Evolutionary conservation across 805 yeast species (phyloP).

Genomic region (Spathaspora passalidarum): DNA sequence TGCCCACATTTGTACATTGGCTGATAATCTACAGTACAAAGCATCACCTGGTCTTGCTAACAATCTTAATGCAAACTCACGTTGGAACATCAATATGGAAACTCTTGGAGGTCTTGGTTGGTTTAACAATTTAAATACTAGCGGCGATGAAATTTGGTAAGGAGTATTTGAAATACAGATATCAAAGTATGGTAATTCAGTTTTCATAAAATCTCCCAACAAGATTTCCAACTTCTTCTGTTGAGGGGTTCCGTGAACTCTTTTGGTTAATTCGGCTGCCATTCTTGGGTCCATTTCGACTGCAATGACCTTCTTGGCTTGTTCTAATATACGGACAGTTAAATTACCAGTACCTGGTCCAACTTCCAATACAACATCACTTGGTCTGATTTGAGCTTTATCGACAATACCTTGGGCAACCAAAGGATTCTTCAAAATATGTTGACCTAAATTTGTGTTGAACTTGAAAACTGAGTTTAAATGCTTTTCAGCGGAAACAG

Average conservation of each 20-base stretch:
- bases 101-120: constrained; percentile 94
- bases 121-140: constrained; percentile 86
- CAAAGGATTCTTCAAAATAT: constrained; percentile 90
- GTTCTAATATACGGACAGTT: constrained; percentile 87
- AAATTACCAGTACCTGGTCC: constrained; percentile 99
- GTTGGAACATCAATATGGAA: constrained; percentile 93
- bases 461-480: constrained; percentile 87
- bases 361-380: constrained; percentile 90
- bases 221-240: constrained; percentile 89
- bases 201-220: constrained; percentile 94
- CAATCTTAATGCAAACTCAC: constrained; percentile 92
- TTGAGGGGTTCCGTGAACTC: constrained; percentile 95
- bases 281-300: constrained; percentile 99
- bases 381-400: constrained; percentile 88
- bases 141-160: constrained; percentile 94
- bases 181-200: constrained; percentile 92
- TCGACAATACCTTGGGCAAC: constrained; percentile 98
- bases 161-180: constrained; percentile 97
- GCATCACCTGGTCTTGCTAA: constrained; percentile 97
- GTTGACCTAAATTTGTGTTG: constrained; percentile 96
- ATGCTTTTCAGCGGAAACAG: constrained; percentile 69
- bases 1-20: constrained; percentile 99
- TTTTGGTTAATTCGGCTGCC: constrained; percentile 97
- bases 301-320: constrained; percentile 92
- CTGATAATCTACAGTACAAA: constrained; percentile 87